Base-by-base conservation (phyloP, 805 yeast genomes). In the Candida bentonensis region DNA sequence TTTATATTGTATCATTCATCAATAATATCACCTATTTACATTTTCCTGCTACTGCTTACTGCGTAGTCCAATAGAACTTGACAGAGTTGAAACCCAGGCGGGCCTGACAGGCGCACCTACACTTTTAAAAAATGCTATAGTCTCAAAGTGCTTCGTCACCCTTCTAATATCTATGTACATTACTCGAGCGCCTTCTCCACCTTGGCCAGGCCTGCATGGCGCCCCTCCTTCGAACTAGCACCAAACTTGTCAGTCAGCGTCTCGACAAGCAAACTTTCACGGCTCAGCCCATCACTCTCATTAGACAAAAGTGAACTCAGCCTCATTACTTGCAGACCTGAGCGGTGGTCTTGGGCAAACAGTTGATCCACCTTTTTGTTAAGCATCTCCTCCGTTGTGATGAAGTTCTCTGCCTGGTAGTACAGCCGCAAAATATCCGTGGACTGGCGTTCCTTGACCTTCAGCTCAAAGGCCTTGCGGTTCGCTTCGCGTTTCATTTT, bases 311-410 rank as follows among this genome's bases (percentile, higher is more conserved):
- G n/a, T 11, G 36, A 30, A 30, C 17, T 23, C 23, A 39, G 25
- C 15, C 25, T 9, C 27, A 39, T 39, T 4, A 9, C 41, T 11
- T 17, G 23, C 7, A 7, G 7, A n/a, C 15, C 27, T 50, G 42
- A 34, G 7, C 36, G 7, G 13, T 44, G 45, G 23, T 45, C 50
- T 21, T 41, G 44, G 15, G 43, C 40, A 58, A 79, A 74, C 42
- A 85, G 79, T 44, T 67, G 67, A 42, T 70, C 73, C 39, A 82
- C 73, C 43, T 79, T 75, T 20, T 61, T 64, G 39, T 71, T 73
- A 48, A 82, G 68, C 59, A 76, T 77, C 42, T 69, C 73, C 60
- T 82, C 94, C 23, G 79, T 79, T 33, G 84, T 75, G 52, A 86
- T 82, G 62, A 76, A 87, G 39, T 71, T 67, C 22, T 73, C 70